A percentile compares a stretch with the other conserved stretches of the same genome.
Evolutionary conservation across 805 yeast genomes (phyloP).

Genomic region (Zygotorulaspora chibaensis): DNA sequence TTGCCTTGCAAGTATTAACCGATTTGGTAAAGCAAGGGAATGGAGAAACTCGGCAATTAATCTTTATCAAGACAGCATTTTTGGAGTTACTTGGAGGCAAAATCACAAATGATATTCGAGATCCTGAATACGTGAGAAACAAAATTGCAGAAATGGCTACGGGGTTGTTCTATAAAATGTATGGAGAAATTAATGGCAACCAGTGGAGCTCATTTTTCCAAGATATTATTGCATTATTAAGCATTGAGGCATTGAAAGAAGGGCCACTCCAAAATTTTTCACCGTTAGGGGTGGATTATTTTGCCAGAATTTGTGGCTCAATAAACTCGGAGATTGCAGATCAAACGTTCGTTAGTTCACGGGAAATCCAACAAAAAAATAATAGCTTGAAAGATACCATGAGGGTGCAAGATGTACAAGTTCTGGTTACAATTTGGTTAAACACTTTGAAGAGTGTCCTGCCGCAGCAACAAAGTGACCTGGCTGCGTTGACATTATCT

Average conservation of each 20-base stretch:
- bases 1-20: slow-evolving; percentile 31
- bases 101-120: slow-evolving; percentile 16
- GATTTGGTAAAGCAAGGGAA: slow-evolving; percentile 20
- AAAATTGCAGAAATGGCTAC: slow-evolving; percentile 34
- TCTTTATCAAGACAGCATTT: slow-evolving; percentile 23
- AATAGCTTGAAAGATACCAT: slow-evolving; percentile 75
- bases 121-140: slow-evolving; percentile 34
- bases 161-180: slow-evolving; percentile 31
- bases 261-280: slow-evolving; percentile 25
- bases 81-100: slow-evolving; percentile 25
- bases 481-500: slow-evolving; percentile 40
- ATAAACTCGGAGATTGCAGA: slow-evolving; percentile 94
- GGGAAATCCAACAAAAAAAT: slow-evolving; percentile 59
- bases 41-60: slow-evolving; percentile 14
- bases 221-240: slow-evolving; percentile 27
- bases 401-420: slow-evolving; percentile 68
- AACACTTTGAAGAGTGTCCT: slow-evolving; percentile 32
- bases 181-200: slow-evolving; percentile 30
- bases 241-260: slow-evolving; percentile 17
- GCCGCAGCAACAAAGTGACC: slow-evolving; percentile 22
- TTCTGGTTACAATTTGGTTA: slow-evolving; percentile 65
- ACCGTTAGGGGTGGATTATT: slow-evolving; percentile 59
- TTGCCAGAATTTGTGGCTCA: slow-evolving; percentile 63
- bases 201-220: slow-evolving; percentile 32
- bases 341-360: slow-evolving; percentile 70